Conservation (phyloP, 495 filamentous ascomycete genomes). For the Neurospora hispaniola region DNA sequence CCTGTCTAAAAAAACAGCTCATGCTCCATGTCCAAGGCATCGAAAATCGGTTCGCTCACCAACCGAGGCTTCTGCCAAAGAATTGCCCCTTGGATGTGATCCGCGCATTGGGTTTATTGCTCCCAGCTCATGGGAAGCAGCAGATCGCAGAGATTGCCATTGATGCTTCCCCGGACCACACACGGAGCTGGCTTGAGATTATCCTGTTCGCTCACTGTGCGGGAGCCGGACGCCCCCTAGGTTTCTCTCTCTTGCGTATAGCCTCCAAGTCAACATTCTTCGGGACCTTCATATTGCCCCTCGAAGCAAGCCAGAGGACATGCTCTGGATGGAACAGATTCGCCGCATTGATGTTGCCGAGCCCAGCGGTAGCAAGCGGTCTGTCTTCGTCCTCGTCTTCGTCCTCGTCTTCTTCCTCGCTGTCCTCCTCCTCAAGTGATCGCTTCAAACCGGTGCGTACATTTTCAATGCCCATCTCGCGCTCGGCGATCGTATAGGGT, state of each 20-base stretch:
- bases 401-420: constrained; percentile 43
- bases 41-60: not conserved
- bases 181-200: not conserved
- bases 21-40: not conserved
- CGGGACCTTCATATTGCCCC: constrained; percentile 25
- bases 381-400: constrained; percentile 43
- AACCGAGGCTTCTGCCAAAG: not conserved
- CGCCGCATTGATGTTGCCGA: not conserved
- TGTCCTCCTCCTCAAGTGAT: constrained; percentile 44
- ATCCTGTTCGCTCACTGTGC: not conserved
- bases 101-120: not conserved
- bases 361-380: not conserved
- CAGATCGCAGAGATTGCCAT: not conserved
- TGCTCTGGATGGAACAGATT: constrained; percentile 17
- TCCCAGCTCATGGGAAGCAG: not conserved
- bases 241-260: not conserved
- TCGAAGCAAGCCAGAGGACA: constrained; percentile 22
- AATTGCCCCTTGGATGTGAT: not conserved
- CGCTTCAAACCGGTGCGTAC: constrained; percentile 58
- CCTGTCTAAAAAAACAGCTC: not conserved
- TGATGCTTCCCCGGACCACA: not conserved
- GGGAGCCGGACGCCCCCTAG: not conserved
- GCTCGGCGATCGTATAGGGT: constrained; percentile 58
- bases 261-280: constrained; percentile 15
- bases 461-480: constrained; percentile 52